Percentiles rank a stretch among this genome's conserved stretches.
Conservation (phyloP, 2,329 filamentous ascomycete species). For the Sclerotinia minor region DNA sequence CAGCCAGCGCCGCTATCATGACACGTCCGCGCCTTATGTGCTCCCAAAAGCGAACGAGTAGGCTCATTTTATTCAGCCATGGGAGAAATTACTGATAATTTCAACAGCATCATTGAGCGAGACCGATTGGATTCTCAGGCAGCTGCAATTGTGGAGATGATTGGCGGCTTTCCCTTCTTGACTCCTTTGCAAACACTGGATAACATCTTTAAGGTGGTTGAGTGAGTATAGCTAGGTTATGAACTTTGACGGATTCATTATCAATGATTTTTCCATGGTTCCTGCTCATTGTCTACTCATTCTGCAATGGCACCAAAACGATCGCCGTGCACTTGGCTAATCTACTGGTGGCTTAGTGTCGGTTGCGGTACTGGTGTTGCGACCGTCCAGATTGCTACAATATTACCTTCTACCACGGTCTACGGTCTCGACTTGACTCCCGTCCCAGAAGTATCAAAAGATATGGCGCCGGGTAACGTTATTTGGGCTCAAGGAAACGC, state of each 20-base stretch:
- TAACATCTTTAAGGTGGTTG: conserved; percentile 7
- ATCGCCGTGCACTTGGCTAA: not conserved
- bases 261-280: not conserved
- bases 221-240: conserved; percentile 6
- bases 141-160: conserved; percentile 24
- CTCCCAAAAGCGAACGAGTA: conserved; percentile 24
- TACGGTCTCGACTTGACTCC: conserved; percentile 21
- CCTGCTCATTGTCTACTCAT: not conserved
- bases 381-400: conserved; percentile 16
- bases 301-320: not conserved
- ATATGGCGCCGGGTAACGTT: conserved; percentile 13
- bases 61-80: not conserved
- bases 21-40: conserved; percentile 17
- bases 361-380: conserved; percentile 21
- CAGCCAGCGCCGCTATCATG: conserved; percentile 14
- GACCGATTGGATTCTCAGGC: conserved; percentile 22
- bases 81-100: not conserved
- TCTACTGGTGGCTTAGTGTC: not conserved
- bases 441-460: conserved; percentile 4
- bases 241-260: not conserved
- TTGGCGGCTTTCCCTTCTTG: conserved; percentile 17
- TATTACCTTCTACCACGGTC: conserved; percentile 14
- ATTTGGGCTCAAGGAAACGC: conserved; percentile 18
- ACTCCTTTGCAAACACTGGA: conserved; percentile 1
- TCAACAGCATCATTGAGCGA: conserved; percentile 9